A percentile compares a stretch with the other conserved stretches of the same genome.
phyloP scores from a whole-genome alignment of 2,329 filamentous ascomycete genomes.

The Alternaria rosae region DNA sequence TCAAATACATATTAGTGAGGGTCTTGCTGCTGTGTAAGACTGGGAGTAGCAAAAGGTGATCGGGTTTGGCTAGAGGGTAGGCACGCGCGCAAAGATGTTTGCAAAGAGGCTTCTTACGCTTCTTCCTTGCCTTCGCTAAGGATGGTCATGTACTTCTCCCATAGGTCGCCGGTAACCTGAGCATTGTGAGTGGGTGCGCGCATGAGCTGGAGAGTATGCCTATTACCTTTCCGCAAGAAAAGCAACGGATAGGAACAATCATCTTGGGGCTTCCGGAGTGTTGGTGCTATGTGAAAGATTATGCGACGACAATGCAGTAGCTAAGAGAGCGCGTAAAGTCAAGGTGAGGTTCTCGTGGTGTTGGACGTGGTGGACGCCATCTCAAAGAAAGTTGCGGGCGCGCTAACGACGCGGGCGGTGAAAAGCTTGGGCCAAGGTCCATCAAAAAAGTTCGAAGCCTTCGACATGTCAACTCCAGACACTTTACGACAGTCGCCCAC shows the following conservation, averaged over 20 bases:
- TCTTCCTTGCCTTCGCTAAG: conserved; percentile 69
- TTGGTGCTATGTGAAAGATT: not conserved
- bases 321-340: not conserved
- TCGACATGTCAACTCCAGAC: not conserved
- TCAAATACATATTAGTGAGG: conserved; percentile 15
- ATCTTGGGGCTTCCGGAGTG: conserved; percentile 63
- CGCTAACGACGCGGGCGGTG: conserved; percentile 43
- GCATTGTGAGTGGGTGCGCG: conserved; percentile 34
- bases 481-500: conserved; percentile 8
- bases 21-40: not conserved
- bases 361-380: conserved; percentile 23
- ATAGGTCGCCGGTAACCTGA: conserved; percentile 95
- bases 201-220: conserved; percentile 10
- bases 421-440: conserved; percentile 38
- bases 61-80: not conserved
- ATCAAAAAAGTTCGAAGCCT: conserved; percentile 29
- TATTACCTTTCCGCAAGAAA: conserved; percentile 95
- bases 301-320: conserved; percentile 1
- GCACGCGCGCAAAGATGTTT: not conserved
- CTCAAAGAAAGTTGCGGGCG: conserved; percentile 46
- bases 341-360: conserved; percentile 15
- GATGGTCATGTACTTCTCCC: conserved; percentile 92
- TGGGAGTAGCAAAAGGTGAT: not conserved
- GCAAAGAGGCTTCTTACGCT: conserved; percentile 35
- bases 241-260: conserved; percentile 99